Evolutionary conservation across 495 filamentous ascomycete genomes (phyloP).

Genomic region (Aspergillus steynii): DNA sequence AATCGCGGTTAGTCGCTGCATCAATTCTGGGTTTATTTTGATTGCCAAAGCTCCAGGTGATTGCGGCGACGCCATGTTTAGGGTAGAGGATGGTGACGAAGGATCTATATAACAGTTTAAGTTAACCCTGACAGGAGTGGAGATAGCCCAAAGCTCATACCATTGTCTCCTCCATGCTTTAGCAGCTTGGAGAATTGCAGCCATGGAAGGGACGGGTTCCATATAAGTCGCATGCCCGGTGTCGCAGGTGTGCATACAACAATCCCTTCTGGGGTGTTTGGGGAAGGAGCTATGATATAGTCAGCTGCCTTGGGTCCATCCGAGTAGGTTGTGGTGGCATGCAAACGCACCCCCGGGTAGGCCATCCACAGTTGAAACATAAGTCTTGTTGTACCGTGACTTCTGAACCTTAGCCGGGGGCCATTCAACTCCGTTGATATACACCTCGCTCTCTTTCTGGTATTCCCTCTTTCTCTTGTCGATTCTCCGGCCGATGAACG

Average conservation of each 20-base stretch:
- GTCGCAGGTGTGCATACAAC: constrained; percentile 12
- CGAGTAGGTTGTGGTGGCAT: background rate
- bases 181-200: constrained; percentile 13
- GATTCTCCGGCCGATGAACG: constrained; percentile 10
- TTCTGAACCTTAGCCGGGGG: constrained; percentile 11
- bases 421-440: constrained; percentile 9
- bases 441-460: constrained; percentile 19
- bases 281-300: constrained; percentile 8
- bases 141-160: background rate
- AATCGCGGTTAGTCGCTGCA: constrained; percentile 6
- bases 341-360: constrained; percentile 5
- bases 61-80: constrained; percentile 2
- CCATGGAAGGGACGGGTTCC: constrained; percentile 14
- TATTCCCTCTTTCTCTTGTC: constrained; percentile 13
- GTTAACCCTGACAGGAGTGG: background rate
- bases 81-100: background rate
- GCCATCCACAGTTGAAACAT: constrained; percentile 12
- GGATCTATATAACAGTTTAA: constrained; percentile 8
- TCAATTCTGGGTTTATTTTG: constrained; percentile 2
- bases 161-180: background rate
- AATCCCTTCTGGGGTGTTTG: constrained; percentile 15
- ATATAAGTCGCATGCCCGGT: constrained; percentile 11
- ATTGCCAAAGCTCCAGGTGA: background rate
- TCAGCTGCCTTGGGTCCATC: background rate
- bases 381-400: constrained; percentile 10